phyloP scores from a whole-genome alignment of 805 yeast genomes.

The Brettanomyces custersianus region DNA sequence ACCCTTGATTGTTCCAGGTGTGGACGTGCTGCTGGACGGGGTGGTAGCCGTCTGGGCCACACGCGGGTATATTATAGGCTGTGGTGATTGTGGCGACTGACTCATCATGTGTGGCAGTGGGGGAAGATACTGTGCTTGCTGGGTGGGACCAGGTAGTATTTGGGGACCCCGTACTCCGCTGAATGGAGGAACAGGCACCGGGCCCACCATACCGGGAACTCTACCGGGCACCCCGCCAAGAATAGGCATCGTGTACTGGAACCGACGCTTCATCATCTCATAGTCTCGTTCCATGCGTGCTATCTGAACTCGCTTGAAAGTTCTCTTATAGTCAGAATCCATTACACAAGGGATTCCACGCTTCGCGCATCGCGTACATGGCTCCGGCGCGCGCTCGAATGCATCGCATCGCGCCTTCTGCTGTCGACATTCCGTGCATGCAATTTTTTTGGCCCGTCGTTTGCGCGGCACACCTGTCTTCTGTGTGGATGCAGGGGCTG shows the following conservation, averaged over 20 bases:
- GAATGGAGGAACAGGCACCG: no score
- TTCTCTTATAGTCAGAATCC: conserved; percentile 77
- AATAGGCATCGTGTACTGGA: conserved; percentile 1
- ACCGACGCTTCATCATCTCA: conserved; percentile 44
- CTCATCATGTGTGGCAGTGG: no score
- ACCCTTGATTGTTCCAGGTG: no score
- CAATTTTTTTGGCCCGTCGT: conserved; percentile 48
- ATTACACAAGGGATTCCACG: conserved; percentile 63
- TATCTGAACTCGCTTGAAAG: conserved; percentile 77
- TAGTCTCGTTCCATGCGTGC: conserved; percentile 78
- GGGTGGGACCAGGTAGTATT: no score
- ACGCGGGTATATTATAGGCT: no score
- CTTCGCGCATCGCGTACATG: conserved; percentile 77
- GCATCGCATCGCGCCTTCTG: conserved; percentile 93
- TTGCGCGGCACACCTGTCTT: neutral
- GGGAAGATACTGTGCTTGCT: no score
- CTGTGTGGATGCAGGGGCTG: no score
- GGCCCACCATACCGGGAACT: neutral
- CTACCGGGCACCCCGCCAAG: neutral
- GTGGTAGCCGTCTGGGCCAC: no score
- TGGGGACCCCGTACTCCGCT: no score
- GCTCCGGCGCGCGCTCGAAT: conserved; percentile 58
- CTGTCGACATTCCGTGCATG: conserved; percentile 94
- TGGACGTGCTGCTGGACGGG: no score
- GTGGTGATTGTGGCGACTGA: no score